Conservation (phyloP, 768 basidiomycete species). For the Lactifluus subvellereus region DNA sequence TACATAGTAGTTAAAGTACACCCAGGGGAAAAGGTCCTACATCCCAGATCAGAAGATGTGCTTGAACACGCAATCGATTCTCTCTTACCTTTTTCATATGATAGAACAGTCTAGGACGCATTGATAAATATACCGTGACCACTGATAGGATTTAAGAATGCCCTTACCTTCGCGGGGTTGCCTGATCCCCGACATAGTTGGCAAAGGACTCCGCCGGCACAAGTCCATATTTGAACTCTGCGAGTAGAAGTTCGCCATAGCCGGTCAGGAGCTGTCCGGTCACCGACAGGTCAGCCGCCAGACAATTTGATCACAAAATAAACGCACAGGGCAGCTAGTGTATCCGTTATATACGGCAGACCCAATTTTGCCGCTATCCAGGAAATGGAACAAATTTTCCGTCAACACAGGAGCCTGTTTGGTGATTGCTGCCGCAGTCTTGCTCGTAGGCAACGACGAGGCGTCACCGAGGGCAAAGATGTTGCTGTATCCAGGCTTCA, state of each 20-base stretch:
- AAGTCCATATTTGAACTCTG: constrained; percentile 91
- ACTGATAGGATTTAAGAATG: not conserved
- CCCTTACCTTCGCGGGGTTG: constrained; percentile 62
- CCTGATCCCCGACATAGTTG: constrained; percentile 62
- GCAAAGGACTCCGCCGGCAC: constrained; percentile 85
- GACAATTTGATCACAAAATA: not conserved
- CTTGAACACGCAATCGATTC: not conserved
- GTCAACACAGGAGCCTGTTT: constrained; percentile 85
- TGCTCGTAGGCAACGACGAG: constrained; percentile 87
- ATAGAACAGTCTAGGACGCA: constrained; percentile 36
- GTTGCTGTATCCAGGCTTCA: constrained; percentile 72
- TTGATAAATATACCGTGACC: not conserved
- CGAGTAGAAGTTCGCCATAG: constrained; percentile 77
- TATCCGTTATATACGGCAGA: constrained; percentile 81
- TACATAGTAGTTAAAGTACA: constrained; percentile 30
- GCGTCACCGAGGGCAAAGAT: constrained; percentile 92
- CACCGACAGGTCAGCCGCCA: constrained; percentile 5
- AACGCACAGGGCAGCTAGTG: constrained; percentile 76
- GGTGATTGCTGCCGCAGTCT: constrained; percentile 93
- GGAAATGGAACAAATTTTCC: constrained; percentile 76
- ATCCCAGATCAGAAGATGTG: not conserved
- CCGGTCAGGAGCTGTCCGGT: constrained; percentile 62
- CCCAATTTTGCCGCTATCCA: constrained; percentile 67
- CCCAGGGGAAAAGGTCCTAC: constrained; percentile 34
- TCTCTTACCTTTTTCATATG: constrained; percentile 37